Conservation (phyloP, 768 basidiomycete species). For the Fomitopsis serialis region DNA sequence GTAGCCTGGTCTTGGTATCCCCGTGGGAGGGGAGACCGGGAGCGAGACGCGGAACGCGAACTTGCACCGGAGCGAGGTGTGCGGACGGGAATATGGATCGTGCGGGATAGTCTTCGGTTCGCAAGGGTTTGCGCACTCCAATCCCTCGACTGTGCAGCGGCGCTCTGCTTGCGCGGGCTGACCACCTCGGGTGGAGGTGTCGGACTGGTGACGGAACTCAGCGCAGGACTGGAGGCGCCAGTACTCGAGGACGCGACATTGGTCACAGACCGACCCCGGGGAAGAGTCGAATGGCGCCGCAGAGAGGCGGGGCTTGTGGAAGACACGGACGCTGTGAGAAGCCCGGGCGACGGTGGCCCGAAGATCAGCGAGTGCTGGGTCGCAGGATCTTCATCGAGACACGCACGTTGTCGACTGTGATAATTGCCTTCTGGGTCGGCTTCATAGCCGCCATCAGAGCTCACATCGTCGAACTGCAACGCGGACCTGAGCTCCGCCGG, state of each 20-base stretch:
- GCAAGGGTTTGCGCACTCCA: conserved; percentile 48
- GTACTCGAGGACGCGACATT: conserved; percentile 48
- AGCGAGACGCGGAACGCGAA: conserved; percentile 93
- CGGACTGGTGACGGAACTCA: conserved; percentile 11
- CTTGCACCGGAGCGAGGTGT: conserved; percentile 70
- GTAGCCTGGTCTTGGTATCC: conserved; percentile 65
- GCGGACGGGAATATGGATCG: conserved; percentile 70
- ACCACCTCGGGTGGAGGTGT: conserved; percentile 61
- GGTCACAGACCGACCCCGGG: conserved; percentile 60
- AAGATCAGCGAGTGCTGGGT: conserved; percentile 43
- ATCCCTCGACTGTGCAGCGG: conserved; percentile 37
- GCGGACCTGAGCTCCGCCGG: conserved; percentile 50
- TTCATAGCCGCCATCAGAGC: conserved; percentile 81
- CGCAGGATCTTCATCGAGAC: conserved; percentile 37
- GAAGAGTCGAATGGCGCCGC: conserved; percentile 58
- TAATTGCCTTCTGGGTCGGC: conserved; percentile 57
- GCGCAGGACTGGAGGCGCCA: conserved; percentile 52
- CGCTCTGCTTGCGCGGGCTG: conserved; percentile 55
- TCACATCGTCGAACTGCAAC: conserved; percentile 64
- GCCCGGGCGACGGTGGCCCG: conserved; percentile 48
- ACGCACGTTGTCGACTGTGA: conserved; percentile 70
- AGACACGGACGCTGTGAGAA: conserved; percentile 61
- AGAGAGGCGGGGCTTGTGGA: conserved; percentile 66
- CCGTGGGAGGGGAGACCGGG: conserved; percentile 85
- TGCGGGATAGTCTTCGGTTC: conserved; percentile 80